Conservation (phyloP, 192 early-diverging fungal genomes). For the Dissophora globulifera region DNA sequence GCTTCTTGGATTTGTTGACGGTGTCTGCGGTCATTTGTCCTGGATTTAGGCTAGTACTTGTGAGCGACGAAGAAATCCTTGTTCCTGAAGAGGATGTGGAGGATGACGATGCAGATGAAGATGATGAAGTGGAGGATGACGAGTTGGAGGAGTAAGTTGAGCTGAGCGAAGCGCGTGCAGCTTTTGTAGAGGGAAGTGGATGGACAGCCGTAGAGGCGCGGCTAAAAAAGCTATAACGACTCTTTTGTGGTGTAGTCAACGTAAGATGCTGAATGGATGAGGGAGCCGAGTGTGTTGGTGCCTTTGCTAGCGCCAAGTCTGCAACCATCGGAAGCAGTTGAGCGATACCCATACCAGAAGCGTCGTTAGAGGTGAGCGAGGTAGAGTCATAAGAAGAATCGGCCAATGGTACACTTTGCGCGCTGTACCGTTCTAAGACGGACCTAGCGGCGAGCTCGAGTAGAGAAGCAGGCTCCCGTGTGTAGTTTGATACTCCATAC, state of each 20-base stretch:
- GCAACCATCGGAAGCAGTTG: conserved; percentile 25
- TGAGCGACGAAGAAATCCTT: conserved; percentile 1
- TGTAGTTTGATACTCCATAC: conserved; percentile 29
- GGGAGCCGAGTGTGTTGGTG: conserved; percentile 7
- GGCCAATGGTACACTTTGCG: background rate
- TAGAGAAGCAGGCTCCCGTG: conserved; percentile 20
- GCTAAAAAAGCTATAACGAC: conserved; percentile 42
- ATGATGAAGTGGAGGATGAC: conserved; percentile 16
- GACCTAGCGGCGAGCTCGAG: conserved; percentile 37
- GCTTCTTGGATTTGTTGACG: background rate
- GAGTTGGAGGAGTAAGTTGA: conserved; percentile 18
- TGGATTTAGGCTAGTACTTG: background rate
- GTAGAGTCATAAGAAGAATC: background rate
- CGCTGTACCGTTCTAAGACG: conserved; percentile 27
- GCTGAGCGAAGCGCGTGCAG: conserved; percentile 12
- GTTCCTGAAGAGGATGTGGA: background rate
- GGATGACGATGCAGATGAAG: conserved; percentile 15
- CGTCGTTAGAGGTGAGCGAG: background rate
- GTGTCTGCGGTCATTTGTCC: background rate
- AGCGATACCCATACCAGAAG: background rate
- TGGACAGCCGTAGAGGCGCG: conserved; percentile 30
- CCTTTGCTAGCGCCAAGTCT: conserved; percentile 19
- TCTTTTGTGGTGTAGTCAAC: conserved; percentile 6
- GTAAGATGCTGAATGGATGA: background rate
- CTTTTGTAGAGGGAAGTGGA: conserved; percentile 15